Evolutionary conservation across 208 protist species (phyloP).

Genomic region (Crithidia brevicula): DNA sequence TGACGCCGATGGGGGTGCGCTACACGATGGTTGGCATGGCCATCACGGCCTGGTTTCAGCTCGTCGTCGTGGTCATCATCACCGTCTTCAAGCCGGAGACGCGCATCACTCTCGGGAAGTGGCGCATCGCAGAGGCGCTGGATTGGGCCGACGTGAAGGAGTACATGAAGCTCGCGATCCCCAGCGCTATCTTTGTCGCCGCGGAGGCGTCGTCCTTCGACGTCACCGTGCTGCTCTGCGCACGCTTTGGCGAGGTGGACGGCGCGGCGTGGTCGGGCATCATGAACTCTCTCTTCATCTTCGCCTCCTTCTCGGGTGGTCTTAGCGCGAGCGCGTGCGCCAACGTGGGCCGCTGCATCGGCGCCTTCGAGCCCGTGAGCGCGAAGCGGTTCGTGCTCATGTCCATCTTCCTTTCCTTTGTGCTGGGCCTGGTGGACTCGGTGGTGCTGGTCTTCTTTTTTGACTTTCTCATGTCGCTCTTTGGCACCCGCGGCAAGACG

Average conservation of each 20-base stretch:
- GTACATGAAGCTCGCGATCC: conserved; percentile 82
- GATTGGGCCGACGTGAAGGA: conserved; percentile 69
- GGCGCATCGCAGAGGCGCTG: conserved; percentile 66
- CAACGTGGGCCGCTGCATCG: conserved; percentile 82
- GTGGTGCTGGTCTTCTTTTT: conserved; percentile 58
- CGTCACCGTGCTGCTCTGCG: conserved; percentile 73
- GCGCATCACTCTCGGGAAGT: conserved; percentile 68
- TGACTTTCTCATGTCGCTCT: conserved; percentile 72
- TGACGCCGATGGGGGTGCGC: conserved; percentile 78
- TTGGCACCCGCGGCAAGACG: conserved; percentile 63
- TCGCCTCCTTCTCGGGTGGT: conserved; percentile 70
- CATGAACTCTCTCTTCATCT: conserved; percentile 83
- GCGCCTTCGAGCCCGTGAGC: conserved; percentile 54
- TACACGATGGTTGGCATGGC: conserved; percentile 87
- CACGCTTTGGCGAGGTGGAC: conserved; percentile 58
- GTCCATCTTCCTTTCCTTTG: conserved; percentile 40
- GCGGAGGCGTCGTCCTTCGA: conserved; percentile 88
- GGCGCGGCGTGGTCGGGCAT: conserved; percentile 82
- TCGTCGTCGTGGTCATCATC: conserved; percentile 61
- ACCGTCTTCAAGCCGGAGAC: conserved; percentile 71
- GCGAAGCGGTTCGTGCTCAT: conserved; percentile 69
- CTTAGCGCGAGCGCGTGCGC: conserved; percentile 79
- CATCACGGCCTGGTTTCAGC: conserved; percentile 79
- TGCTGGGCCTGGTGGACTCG: conserved; percentile 58
- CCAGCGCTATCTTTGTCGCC: conserved; percentile 86